Conservation (phyloP, 2,329 filamentous ascomycete genomes). For the Diplodia corticola region DNA sequence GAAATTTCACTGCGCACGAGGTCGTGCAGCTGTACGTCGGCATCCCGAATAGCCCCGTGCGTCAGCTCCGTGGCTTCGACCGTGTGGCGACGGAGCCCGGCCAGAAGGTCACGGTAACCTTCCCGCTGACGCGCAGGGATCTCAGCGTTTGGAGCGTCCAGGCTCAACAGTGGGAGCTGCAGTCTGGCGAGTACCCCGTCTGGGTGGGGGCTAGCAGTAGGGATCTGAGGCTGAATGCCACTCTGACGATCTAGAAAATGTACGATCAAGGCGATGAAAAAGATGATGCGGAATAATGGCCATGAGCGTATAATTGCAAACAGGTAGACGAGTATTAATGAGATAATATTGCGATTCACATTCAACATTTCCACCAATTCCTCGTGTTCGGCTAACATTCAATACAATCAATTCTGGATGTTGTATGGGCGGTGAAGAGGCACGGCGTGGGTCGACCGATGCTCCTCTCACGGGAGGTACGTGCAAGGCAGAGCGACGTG, state of each 20-base stretch:
- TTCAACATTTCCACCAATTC: too few relatives aligned
- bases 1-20: conserved; percentile 18
- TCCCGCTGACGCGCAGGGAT: conserved; percentile 51
- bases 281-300: not conserved
- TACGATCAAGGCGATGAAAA: not conserved
- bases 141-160: conserved; percentile 52
- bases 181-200: conserved; percentile 30
- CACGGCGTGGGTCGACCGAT: not conserved
- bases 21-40: conserved; percentile 27
- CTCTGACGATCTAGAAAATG: conserved; percentile 9
- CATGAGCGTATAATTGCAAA: not conserved
- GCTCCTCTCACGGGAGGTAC: not conserved
- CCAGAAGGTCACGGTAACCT: conserved; percentile 44
- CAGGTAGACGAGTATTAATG: not conserved
- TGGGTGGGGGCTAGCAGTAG: conserved; percentile 41
- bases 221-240: conserved; percentile 31
- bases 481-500: not conserved
- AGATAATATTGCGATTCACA: not conserved
- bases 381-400: too few relatives aligned
- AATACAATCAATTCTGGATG: too few relatives aligned
- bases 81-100: conserved; percentile 23
- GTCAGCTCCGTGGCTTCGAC: conserved; percentile 25
- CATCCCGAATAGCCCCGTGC: conserved; percentile 35
- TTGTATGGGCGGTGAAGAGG: too few relatives aligned
- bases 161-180: conserved; percentile 48